A percentile compares a stretch with the other conserved stretches of the same genome.
Conservation (phyloP, 306 rosid species). For the Sicyos edulis region DNA sequence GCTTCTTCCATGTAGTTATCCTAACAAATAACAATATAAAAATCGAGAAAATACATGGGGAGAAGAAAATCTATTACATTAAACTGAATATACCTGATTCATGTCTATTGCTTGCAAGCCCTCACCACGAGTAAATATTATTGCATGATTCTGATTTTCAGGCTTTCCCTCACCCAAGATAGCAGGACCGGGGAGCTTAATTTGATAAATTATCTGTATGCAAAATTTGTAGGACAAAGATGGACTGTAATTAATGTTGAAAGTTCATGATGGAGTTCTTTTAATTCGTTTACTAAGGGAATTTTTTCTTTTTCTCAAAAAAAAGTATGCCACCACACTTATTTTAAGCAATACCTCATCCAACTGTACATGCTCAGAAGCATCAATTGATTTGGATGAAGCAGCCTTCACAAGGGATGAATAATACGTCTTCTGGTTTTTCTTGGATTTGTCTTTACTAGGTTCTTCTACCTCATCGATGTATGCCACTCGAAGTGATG, state of each 20-base stretch:
- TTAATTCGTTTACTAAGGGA: neutral
- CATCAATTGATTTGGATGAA: conserved; percentile 70
- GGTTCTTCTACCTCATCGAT: conserved; percentile 94
- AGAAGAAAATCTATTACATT: conserved; percentile 13
- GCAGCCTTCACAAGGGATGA: conserved; percentile 91
- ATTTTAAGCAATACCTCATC: conserved; percentile 53
- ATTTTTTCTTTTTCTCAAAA: neutral
- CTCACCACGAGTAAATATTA: conserved; percentile 91
- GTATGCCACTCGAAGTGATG: conserved; percentile 92
- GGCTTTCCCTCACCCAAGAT: conserved; percentile 98
- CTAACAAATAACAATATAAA: conserved; percentile 33
- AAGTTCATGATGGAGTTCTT: neutral
- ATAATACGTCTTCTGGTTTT: conserved; percentile 67
- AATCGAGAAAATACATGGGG: conserved; percentile 3
- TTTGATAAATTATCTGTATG: conserved; percentile 68
- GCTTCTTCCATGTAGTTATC: conserved; percentile 99
- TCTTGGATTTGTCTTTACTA: conserved; percentile 69
- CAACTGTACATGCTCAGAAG: conserved; percentile 74
- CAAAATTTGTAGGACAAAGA: neutral
- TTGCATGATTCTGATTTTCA: conserved; percentile 96
- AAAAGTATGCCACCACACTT: neutral
- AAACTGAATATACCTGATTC: conserved; percentile 67
- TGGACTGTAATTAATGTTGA: conserved; percentile 20
- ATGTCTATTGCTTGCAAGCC: conserved; percentile 95
- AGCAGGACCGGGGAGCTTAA: conserved; percentile 97